Conservation (phyloP, 2,329 filamentous ascomycete genomes). For the Stagonosporopsis vannaccii region DNA sequence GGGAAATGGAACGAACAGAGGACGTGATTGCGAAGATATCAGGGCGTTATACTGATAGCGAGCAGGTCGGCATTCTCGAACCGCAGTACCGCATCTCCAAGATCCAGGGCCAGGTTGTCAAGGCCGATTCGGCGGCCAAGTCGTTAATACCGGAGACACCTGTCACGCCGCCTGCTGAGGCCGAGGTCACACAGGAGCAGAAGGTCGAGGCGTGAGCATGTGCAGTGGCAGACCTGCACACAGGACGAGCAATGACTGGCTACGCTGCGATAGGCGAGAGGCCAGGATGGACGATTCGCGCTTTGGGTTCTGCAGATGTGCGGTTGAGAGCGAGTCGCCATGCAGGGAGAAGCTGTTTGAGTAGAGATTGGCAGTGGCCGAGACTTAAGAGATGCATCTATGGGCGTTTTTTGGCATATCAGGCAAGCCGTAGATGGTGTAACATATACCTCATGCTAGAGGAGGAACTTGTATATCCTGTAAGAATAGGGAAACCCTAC, state of each 20-base stretch:
- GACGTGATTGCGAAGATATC: not conserved
- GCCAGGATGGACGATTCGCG: not conserved
- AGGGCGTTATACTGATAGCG: not conserved
- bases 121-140: slow-evolving; percentile 41
- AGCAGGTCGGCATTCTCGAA: slow-evolving; percentile 47
- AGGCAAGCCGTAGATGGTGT: slow-evolving; percentile 2
- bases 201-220: slow-evolving; percentile 9
- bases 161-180: slow-evolving; percentile 9
- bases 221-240: not conserved
- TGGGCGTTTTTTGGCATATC: slow-evolving; percentile 1
- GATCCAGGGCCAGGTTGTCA: slow-evolving; percentile 42
- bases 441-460: not conserved
- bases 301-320: not conserved
- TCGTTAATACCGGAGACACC: slow-evolving; percentile 31
- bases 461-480: slow-evolving; percentile 3
- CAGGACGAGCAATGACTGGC: not conserved
- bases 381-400: not conserved
- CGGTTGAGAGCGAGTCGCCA: not conserved
- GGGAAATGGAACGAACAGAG: not conserved
- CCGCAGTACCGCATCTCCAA: slow-evolving; percentile 46
- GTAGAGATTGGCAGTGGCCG: not conserved
- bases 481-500: slow-evolving; percentile 7
- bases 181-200: slow-evolving; percentile 17
- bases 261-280: not conserved
- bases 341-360: not conserved